A percentile compares a stretch with the other conserved stretches of the same genome.
Conservation (phyloP, 768 basidiomycete species). For the Lactifluus pinguis region DNA sequence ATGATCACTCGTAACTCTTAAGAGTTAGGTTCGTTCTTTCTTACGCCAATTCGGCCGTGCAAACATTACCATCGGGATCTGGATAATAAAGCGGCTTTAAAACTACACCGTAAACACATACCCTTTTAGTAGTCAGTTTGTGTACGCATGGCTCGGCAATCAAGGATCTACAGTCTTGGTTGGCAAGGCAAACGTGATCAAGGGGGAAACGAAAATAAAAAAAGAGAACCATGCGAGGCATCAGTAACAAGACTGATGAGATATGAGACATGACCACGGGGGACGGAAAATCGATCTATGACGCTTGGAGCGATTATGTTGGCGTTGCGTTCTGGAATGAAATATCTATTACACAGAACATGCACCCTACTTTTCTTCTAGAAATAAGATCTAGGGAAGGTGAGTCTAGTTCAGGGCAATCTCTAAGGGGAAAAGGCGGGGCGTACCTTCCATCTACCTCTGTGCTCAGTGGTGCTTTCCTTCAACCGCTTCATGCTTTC, state of each 20-base stretch:
- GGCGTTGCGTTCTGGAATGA: background rate
- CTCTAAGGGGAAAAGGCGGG: background rate
- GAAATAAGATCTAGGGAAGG: background rate
- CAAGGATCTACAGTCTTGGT: background rate
- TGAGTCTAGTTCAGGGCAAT: background rate
- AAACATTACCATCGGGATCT: background rate
- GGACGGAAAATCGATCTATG: background rate
- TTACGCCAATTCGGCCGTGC: background rate
- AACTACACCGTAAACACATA: background rate
- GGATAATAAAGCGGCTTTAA: background rate
- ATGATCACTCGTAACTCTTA: background rate
- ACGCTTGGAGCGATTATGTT: background rate
- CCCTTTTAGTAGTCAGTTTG: background rate
- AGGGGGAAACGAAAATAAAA: background rate
- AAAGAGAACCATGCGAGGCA: background rate
- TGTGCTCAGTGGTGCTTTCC: conserved; percentile 14
- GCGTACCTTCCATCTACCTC: background rate
- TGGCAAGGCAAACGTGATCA: background rate
- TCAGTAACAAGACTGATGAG: background rate
- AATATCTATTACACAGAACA: background rate
- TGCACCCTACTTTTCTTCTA: too few relatives aligned
- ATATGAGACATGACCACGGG: background rate
- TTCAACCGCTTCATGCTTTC: conserved; percentile 7
- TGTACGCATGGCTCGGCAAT: background rate
- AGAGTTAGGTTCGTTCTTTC: background rate